Base-by-base conservation (phyloP, 164 flowering plant species). In the Pachysandra terminalis region DNA sequence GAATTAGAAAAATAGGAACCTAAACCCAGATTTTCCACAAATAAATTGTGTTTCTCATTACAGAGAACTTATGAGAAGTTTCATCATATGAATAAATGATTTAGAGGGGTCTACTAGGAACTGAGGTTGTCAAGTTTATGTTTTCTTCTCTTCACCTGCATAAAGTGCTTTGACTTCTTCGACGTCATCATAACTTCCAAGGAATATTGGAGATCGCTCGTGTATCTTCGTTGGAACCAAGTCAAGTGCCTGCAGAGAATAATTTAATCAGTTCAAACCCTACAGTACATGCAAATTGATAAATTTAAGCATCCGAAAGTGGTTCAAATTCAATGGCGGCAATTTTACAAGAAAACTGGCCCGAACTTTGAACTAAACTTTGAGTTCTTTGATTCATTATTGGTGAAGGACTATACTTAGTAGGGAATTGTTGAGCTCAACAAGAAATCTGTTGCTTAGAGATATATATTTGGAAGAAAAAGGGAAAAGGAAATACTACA, bases 121-220 rank as follows among this genome's bases (percentile, higher is more conserved):
- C 23, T 53, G 57, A 32, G 27, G 14, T 66, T 56, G 48, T 41
- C 54, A 71, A 10, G 41, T 61, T 74, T 64, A 76, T 48, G 52
- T 68, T 40, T 70, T 66, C 52, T 76, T 74, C 68, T 70, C 82
- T 77, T 80, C 86, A 69, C 87, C 86, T 65, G 94, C 96, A 77
- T 88, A 90, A 37, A 90, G 87, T 25, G 82, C 87, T 76, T 94
- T 94, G 81, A 94, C 89, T 76, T 90, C 95, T 69, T 91, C 97
- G 28, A 94, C 88, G 71, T 94, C 97, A 53, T 94, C 95, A 64
- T 87, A 91, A 82, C 98, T 91, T 48, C 98, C 98, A 22, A 94
- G 91, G 72, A 94, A 91, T 66, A 91, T 87, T 3, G 98, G 97
- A n/a, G 96, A 94, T 3, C 97, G 80, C 71, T 94, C 90, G 49